Percentiles rank a stretch among this genome's conserved stretches.
Conservation (phyloP, 352 stramenopile genomes). For the Phytophthora megakarya region DNA sequence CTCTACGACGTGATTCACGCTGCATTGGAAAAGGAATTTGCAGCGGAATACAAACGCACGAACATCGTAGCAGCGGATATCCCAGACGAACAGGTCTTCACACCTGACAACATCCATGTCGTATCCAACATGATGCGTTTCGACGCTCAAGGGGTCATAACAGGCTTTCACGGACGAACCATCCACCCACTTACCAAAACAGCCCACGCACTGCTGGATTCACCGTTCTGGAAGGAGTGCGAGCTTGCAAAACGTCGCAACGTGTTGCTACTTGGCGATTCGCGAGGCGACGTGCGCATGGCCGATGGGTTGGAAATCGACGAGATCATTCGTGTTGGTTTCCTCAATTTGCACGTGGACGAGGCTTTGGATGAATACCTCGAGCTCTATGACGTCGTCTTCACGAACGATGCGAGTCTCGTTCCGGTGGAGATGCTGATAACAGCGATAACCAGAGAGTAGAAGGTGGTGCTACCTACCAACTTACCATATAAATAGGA, state of each 20-base stretch:
- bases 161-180: slow-evolving; percentile 58
- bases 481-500: slow-evolving; percentile 38
- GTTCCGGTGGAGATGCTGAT: slow-evolving; percentile 50
- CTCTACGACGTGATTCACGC: slow-evolving; percentile 64
- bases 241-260: slow-evolving; percentile 60
- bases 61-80: not conserved
- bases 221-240: slow-evolving; percentile 58
- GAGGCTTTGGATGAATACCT: slow-evolving; percentile 72
- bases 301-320: slow-evolving; percentile 56
- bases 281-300: slow-evolving; percentile 61
- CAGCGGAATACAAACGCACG: slow-evolving; percentile 16
- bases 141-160: slow-evolving; percentile 43
- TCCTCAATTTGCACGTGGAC: slow-evolving; percentile 70
- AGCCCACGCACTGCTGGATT: slow-evolving; percentile 57
- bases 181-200: slow-evolving; percentile 86
- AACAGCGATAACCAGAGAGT: slow-evolving; percentile 2
- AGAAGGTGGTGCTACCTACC: not conserved
- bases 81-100: slow-evolving; percentile 10
- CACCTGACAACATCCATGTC: slow-evolving; percentile 62
- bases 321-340: slow-evolving; percentile 66
- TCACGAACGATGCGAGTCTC: slow-evolving; percentile 68
- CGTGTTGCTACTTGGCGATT: slow-evolving; percentile 71
- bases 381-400: slow-evolving; percentile 63
- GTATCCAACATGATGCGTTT: slow-evolving; percentile 84
- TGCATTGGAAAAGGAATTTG: slow-evolving; percentile 53